Evolutionary conservation across 768 basidiomycete genomes (phyloP).

Genomic region (Clathrus columnatus): DNA sequence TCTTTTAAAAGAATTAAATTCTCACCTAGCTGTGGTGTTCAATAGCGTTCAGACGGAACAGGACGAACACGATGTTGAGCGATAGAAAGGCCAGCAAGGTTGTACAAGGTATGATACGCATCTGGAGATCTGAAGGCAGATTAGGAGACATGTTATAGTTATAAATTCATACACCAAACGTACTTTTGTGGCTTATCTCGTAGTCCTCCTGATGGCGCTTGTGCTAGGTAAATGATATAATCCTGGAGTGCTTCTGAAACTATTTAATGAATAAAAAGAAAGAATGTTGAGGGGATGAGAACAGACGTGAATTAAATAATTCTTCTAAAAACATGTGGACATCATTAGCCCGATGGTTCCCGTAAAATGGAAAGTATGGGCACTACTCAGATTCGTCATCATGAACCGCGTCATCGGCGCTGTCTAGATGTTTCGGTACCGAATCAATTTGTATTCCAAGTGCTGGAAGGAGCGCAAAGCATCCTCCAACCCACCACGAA

Average conservation of each 20-base stretch:
- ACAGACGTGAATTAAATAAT: conserved; percentile 39
- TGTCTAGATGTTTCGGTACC: conserved; percentile 8
- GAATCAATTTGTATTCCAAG: conserved; percentile 25
- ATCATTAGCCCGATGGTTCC: neutral
- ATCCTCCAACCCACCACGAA: conserved; percentile 98
- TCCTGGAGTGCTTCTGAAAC: conserved; percentile 60
- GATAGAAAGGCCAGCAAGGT: conserved; percentile 78
- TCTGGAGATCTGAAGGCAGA: conserved; percentile 58
- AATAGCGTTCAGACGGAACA: conserved; percentile 13
- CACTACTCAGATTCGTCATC: conserved; percentile 46
- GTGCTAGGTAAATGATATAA: conserved; percentile 80
- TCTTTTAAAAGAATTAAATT: neutral
- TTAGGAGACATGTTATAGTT: neutral
- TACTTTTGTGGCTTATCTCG: conserved; percentile 95
- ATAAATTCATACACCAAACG: conserved; percentile 15
- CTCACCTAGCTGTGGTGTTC: conserved; percentile 9
- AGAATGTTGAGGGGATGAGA: neutral
- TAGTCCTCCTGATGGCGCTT: conserved; percentile 77
- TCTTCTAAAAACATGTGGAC: conserved; percentile 29
- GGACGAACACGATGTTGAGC: conserved; percentile 74
- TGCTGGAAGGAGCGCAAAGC: conserved; percentile 69
- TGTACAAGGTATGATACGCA: conserved; percentile 91
- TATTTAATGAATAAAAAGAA: neutral
- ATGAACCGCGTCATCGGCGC: conserved; percentile 27
- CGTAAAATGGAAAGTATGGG: conserved; percentile 13